A percentile compares a stretch with the other conserved stretches of the same genome.
phyloP scores from a whole-genome alignment of 345 rosid species.

The thale cress (Arabidopsis thaliana) region DNA sequence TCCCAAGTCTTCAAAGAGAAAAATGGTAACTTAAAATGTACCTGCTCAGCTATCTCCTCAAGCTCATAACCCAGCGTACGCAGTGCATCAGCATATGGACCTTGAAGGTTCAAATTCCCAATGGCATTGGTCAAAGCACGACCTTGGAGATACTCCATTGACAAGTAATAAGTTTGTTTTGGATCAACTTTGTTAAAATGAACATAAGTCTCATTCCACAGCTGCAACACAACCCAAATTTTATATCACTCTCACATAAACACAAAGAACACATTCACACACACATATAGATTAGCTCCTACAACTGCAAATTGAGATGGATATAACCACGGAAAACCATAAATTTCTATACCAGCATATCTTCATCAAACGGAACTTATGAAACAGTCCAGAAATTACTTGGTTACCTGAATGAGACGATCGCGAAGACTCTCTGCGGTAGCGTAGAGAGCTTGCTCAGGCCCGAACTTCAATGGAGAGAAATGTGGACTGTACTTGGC shows the following conservation, averaged over 20 bases:
- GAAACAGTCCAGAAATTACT: background rate
- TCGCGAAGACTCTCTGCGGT: conserved; percentile 91
- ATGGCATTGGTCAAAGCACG: conserved; percentile 88
- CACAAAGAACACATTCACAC: conserved; percentile 44
- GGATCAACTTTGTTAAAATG: conserved; percentile 84
- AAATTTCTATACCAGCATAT: background rate
- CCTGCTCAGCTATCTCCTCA: conserved; percentile 93
- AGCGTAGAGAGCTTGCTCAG: conserved; percentile 85
- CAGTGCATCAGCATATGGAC: conserved; percentile 84
- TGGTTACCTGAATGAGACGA: conserved; percentile 74
- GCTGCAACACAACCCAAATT: conserved; percentile 52
- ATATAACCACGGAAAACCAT: background rate
- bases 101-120: conserved; percentile 73
- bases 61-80: conserved; percentile 78
- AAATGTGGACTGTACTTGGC: conserved; percentile 86
- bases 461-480: conserved; percentile 89
- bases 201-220: conserved; percentile 87
- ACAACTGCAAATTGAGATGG: conserved; percentile 48
- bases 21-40: conserved; percentile 31
- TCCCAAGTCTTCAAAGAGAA: conserved; percentile 1
- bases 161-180: conserved; percentile 91
- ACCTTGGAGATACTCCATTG: conserved; percentile 99
- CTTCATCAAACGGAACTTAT: background rate
- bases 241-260: background rate
- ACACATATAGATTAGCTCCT: conserved; percentile 45